These are phyloP conservation scores for Grifola frondosa DNA, from an alignment of 1,284 basidiomycete species.

Conservation along the genomic window DNA sequence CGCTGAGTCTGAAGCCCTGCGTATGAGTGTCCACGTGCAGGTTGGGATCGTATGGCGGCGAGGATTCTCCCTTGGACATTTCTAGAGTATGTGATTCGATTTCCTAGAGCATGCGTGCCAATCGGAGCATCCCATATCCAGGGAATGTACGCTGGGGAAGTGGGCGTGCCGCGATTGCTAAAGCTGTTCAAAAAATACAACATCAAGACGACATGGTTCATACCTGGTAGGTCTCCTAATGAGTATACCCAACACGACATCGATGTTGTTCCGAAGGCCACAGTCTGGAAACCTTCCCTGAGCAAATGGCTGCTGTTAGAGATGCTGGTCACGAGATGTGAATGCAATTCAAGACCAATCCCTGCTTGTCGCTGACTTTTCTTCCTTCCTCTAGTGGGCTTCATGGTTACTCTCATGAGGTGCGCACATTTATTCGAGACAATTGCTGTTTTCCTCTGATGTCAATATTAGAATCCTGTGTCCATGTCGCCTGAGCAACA, in stretches of 20 bases:
- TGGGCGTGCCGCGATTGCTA: constrained; percentile 65
- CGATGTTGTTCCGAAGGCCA: constrained; percentile 43
- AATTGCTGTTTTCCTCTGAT: background rate
- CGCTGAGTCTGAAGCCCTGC: background rate
- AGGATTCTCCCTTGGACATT: constrained; percentile 66
- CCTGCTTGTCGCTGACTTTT: background rate
- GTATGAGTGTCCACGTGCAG: constrained; percentile 32
- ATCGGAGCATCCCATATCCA: constrained; percentile 19
- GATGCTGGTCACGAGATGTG: constrained; percentile 72
- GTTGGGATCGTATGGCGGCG: constrained; percentile 70
- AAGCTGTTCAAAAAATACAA: constrained; percentile 73
- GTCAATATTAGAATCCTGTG: constrained; percentile 52
- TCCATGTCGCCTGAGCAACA: constrained; percentile 68
- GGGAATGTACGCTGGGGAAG: constrained; percentile 76
- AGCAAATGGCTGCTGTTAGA: constrained; percentile 62
- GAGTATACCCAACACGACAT: background rate
- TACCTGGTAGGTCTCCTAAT: constrained; percentile 48
- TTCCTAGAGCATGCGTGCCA: background rate
- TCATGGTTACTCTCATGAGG: constrained; percentile 77
- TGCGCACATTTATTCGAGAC: constrained; percentile 13
- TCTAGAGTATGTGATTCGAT: constrained; percentile 42
- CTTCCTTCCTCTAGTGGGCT: constrained; percentile 46
- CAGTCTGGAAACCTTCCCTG: constrained; percentile 68
- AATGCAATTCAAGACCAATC: constrained; percentile 15
- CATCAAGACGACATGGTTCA: constrained; percentile 72